Percentiles rank a stretch among this genome's conserved stretches.
Evolutionary conservation across 805 yeast species (phyloP).

Genomic region (Lachancea meyersii): DNA sequence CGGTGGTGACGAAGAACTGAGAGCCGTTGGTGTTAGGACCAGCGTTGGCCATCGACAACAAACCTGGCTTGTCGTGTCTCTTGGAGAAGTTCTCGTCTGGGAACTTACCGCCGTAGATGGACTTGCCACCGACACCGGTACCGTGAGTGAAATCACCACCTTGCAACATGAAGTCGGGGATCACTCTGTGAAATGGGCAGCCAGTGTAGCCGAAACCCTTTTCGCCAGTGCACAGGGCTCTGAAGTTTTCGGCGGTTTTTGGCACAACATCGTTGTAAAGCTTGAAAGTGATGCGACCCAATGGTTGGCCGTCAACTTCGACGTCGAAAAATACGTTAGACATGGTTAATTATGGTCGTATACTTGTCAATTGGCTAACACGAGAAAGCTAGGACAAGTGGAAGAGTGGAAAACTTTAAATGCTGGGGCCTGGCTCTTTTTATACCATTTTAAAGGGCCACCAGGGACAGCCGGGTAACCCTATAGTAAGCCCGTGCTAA

Average conservation of each 20-base stretch:
- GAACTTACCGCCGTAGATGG: conserved; percentile 76
- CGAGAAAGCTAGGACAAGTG: neutral
- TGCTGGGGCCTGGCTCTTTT: neutral
- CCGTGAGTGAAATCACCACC: conserved; percentile 92
- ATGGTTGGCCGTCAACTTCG: conserved; percentile 67
- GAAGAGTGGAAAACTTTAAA: neutral
- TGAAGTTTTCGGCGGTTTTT: conserved; percentile 93
- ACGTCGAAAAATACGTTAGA: conserved; percentile 76
- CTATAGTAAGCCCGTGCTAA: too few species aligned
- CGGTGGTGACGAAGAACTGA: conserved; percentile 93
- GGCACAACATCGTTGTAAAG: conserved; percentile 88
- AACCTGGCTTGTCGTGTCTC: conserved; percentile 75
- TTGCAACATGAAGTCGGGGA: conserved; percentile 97
- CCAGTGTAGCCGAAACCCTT: conserved; percentile 91
- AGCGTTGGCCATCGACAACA: conserved; percentile 95
- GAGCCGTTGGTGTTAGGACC: conserved; percentile 98
- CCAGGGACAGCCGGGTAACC: neutral
- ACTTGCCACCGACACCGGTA: conserved; percentile 96
- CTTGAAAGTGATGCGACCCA: conserved; percentile 82
- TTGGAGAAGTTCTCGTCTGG: conserved; percentile 66
- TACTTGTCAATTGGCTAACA: neutral
- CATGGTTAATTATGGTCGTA: conserved; percentile 33
- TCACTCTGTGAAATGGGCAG: conserved; percentile 94
- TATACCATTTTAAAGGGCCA: neutral
- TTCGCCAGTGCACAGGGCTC: conserved; percentile 92